phyloP scores from a whole-genome alignment of 2,329 filamentous ascomycete species.

The Penicillium sp. region DNA sequence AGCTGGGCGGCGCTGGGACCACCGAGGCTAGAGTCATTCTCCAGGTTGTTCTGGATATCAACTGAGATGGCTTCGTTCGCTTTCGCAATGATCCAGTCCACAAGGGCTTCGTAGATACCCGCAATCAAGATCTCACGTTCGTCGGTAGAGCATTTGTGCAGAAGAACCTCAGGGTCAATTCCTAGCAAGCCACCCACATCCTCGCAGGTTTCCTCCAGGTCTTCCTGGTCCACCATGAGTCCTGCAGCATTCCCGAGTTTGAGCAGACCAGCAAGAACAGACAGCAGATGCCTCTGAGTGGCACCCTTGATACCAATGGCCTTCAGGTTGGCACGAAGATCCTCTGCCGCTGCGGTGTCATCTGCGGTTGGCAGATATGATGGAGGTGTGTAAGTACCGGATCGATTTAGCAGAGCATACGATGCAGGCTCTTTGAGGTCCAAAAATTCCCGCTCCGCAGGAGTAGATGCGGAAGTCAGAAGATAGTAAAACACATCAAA shows the following conservation, averaged over 20 bases:
- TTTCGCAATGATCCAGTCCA: conserved; percentile 90
- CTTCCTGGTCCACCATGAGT: conserved; percentile 79
- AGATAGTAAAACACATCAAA: conserved; percentile 99
- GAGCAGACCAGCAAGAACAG: conserved; percentile 78
- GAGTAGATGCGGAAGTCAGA: conserved; percentile 84
- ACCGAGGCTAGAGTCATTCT: conserved; percentile 66
- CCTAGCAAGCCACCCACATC: conserved; percentile 86
- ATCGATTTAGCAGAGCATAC: conserved; percentile 78
- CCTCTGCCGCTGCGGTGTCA: conserved; percentile 87
- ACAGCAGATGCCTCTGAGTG: conserved; percentile 78
- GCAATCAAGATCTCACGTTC: conserved; percentile 81
- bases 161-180: conserved; percentile 78
- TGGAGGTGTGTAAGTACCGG: conserved; percentile 81
- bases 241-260: conserved; percentile 91
- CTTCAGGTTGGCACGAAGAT: conserved; percentile 83
- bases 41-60: conserved; percentile 68
- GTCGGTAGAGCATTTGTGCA: conserved; percentile 75
- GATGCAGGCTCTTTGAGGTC: conserved; percentile 73
- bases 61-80: conserved; percentile 81
- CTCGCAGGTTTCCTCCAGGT: conserved; percentile 81
- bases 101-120: conserved; percentile 87
- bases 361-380: conserved; percentile 89
- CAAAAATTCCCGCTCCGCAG: conserved; percentile 84
- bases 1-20: conserved; percentile 63
- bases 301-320: conserved; percentile 91